Base-by-base conservation (phyloP, 140 eudicot species). In the Cichorium intybus region DNA sequence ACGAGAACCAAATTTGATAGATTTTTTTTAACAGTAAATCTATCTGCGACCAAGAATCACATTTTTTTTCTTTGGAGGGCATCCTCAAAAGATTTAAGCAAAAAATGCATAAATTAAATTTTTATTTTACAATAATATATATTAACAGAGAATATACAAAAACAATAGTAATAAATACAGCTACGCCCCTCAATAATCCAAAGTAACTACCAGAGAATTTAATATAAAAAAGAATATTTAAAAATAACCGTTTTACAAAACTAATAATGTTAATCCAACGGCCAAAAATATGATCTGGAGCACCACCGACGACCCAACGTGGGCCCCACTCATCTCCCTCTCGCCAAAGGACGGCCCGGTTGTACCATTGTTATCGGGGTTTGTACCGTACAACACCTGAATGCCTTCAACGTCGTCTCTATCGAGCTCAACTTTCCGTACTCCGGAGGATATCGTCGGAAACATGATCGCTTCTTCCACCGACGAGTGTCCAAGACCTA, bases 401-500 rank as follows among this genome's bases (percentile, higher is more conserved):
- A 87, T 68, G n/a, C 91, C 95, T 24, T 65, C 60, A 0, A 87
- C 74, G 34, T 87, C 95, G 21, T 87, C 95, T 15, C 57, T 60
- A 3, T 64, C 70, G 3, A 87, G 80, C 66, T 87, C 91, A 2
- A 87, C 88, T 46, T 77, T 84, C 63, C 95, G 71, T 43, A 73
- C 20, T 0, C 81, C 87, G 24, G 95, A 66, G 4, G 85, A 21
- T 5, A 87, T 78, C n/a, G 91, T 81, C 58, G 95, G 95, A 71
- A 55, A 86, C 95, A 86, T 86, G n/a, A 82, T 73, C 5, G 95
- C 75, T 0, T 68, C 80, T 26, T 77, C 89, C 1, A 77, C 64
- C 5, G 95, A 82, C 23, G 89, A 82, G 51, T 86, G 95, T 0
- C 87, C 95, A 18, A 86, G 41, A 7, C 95, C 95, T 50, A 86